Conservation (phyloP, 108 stramenopile genomes). For the Cyclotella distinguenda region DNA sequence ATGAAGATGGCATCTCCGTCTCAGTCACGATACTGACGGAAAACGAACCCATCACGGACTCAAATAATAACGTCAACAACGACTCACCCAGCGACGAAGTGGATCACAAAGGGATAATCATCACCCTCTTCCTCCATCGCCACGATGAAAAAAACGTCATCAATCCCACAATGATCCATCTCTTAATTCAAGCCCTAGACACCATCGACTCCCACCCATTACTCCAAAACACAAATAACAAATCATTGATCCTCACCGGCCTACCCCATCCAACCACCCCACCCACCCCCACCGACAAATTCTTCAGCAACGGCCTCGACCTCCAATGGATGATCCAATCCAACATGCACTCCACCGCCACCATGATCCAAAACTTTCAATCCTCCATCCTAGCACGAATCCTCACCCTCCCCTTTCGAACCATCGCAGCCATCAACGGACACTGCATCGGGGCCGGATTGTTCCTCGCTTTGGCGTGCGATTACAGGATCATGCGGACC, state of each 20-base stretch:
- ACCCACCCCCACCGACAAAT: conserved; percentile 33
- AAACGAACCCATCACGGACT: background rate
- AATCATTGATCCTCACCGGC: conserved; percentile 37
- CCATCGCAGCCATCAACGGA: conserved; percentile 68
- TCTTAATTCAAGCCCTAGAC: conserved; percentile 25
- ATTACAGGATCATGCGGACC: conserved; percentile 64
- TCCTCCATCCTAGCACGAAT: conserved; percentile 51
- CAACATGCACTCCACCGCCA: conserved; percentile 4
- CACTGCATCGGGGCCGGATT: conserved; percentile 70
- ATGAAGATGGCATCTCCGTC: conserved; percentile 2
- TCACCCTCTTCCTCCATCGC: conserved; percentile 39
- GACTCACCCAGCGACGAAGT: background rate
- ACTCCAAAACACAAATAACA: conserved; percentile 28
- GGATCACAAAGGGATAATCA: conserved; percentile 23
- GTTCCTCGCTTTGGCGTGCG: conserved; percentile 62
- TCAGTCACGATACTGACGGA: background rate
- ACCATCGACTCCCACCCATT: conserved; percentile 35
- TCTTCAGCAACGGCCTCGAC: conserved; percentile 68
- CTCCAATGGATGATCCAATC: conserved; percentile 49
- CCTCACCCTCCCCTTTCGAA: conserved; percentile 51
- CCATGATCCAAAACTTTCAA: conserved; percentile 43
- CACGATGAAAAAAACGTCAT: conserved; percentile 43
- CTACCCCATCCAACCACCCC: background rate
- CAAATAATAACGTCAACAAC: background rate
- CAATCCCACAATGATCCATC: conserved; percentile 36